Evolutionary conservation across 2,329 filamentous ascomycete species (phyloP).

Genomic region (Microcyclospora pomicola): DNA sequence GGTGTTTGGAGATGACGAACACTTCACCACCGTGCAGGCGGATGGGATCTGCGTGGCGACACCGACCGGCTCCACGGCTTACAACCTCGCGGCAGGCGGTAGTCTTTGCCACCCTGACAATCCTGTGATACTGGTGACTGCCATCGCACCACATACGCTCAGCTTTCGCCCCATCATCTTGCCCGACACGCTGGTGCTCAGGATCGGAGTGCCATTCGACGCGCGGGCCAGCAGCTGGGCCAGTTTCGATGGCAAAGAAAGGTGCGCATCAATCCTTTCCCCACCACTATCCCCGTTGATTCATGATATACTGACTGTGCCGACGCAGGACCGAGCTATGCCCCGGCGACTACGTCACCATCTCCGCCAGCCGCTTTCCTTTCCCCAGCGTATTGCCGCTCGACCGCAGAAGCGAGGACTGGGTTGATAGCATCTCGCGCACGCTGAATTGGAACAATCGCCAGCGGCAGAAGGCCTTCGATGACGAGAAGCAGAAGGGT

Average conservation of each 20-base stretch:
- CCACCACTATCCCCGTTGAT: neutral
- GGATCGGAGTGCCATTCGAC: slow-evolving; percentile 88
- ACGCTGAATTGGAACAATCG: slow-evolving; percentile 73
- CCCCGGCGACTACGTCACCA: slow-evolving; percentile 72
- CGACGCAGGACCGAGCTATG: slow-evolving; percentile 41
- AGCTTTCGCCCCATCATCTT: slow-evolving; percentile 95
- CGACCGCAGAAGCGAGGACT: slow-evolving; percentile 58
- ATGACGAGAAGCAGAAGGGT: slow-evolving; percentile 15
- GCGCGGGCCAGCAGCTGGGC: slow-evolving; percentile 84
- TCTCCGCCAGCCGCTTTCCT: slow-evolving; percentile 66
- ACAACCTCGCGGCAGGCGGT: slow-evolving; percentile 90
- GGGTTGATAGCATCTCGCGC: slow-evolving; percentile 66
- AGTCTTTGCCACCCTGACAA: slow-evolving; percentile 93
- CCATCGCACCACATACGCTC: slow-evolving; percentile 87
- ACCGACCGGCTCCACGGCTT: slow-evolving; percentile 86
- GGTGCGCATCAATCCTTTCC: slow-evolving; percentile 29
- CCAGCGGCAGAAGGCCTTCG: slow-evolving; percentile 57
- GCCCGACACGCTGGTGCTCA: slow-evolving; percentile 86
- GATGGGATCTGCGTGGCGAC: slow-evolving; percentile 91
- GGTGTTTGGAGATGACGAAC: slow-evolving; percentile 86
- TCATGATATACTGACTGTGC: neutral
- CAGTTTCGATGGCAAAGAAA: slow-evolving; percentile 90
- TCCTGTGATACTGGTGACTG: slow-evolving; percentile 84
- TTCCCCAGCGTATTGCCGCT: slow-evolving; percentile 64
- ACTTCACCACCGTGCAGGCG: slow-evolving; percentile 85